Evolutionary conservation across 306 rosid species (phyloP), one percentile per base, ranked within the genome.

Genomic region (Quercus agrifolia): DNA sequence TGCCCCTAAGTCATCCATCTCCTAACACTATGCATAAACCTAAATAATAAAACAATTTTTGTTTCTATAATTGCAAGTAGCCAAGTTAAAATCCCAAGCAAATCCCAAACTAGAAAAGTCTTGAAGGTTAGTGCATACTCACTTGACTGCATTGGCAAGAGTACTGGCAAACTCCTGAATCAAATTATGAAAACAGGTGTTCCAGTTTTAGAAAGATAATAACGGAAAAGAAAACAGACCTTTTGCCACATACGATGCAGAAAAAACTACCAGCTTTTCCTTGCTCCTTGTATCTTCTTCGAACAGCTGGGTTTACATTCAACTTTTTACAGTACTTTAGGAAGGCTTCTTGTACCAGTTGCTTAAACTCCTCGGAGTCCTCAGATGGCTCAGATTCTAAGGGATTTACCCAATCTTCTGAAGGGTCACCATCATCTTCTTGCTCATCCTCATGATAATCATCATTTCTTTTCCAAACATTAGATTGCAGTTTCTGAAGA

Each of bases 231-330:
- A 87, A 88, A 86, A 91, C 97, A 85, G 82, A 94, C 99, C 99
- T 94, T 91, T 79, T 85, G 89, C 99, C 94, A 79, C 99, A 94
- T 46, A 87, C 95, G 79, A 92, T 83, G 93, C 99, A 94, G 90
- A 85, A 94, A 89, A 94, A 91, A 89, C 91, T 85, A 76, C 97
- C 97, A 74, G 90, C 90, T 77, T 89, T 92, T 84, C 99, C 99
- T 81, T 91, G 93, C 78, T 89, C 92, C 83, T 73, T 90, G 88
- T 92, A 94, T 84, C 97, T 88, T 86, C 87, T 90, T 71, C 84
- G 92, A 75, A 89, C 88, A 85, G 73, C 75, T 52, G 86, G 41
- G 83, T 82, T 82, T 84, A 85, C 77, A 92, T 88, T 94, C 88
- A 94, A 73, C 80, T 63, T 86, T 89, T 92, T 94, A 57, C 92